A percentile compares a stretch with the other conserved stretches of the same genome.
Conservation (phyloP, 2,329 filamentous ascomycete genomes). For the Cercospora berteroae region DNA sequence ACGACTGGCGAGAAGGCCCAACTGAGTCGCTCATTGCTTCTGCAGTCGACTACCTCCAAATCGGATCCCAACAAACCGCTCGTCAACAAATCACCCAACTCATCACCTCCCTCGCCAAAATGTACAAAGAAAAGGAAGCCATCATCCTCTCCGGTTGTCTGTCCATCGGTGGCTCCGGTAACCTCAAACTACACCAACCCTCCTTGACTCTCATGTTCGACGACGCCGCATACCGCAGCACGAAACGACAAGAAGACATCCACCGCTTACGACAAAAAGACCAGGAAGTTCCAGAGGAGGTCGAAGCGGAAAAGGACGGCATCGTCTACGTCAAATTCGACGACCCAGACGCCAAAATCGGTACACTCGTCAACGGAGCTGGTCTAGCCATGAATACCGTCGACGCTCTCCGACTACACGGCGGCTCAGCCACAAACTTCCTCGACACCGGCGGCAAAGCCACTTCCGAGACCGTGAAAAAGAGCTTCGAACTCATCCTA, state of each 20-base stretch:
- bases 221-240: conserved; percentile 65
- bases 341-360: conserved; percentile 61
- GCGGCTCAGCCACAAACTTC: conserved; percentile 75
- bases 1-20: conserved; percentile 55
- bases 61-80: conserved; percentile 48
- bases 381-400: conserved; percentile 90
- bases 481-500: conserved; percentile 71
- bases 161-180: conserved; percentile 41
- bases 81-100: conserved; percentile 47
- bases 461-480: conserved; percentile 75
- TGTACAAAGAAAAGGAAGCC: conserved; percentile 65
- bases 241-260: conserved; percentile 60
- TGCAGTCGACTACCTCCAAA: conserved; percentile 53
- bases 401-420: conserved; percentile 68
- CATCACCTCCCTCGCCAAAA: conserved; percentile 54
- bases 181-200: conserved; percentile 49
- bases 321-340: conserved; percentile 73
- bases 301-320: conserved; percentile 65
- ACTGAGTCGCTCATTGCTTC: conserved; percentile 41
- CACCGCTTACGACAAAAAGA: conserved; percentile 56
- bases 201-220: conserved; percentile 64
- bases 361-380: conserved; percentile 84
- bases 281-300: conserved; percentile 55
- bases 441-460: conserved; percentile 88
- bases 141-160: conserved; percentile 58